Percentiles rank a stretch among this genome's conserved stretches.
Evolutionary conservation across 2,329 filamentous ascomycete genomes (phyloP).

Genomic region (Sclerotinia minor): DNA sequence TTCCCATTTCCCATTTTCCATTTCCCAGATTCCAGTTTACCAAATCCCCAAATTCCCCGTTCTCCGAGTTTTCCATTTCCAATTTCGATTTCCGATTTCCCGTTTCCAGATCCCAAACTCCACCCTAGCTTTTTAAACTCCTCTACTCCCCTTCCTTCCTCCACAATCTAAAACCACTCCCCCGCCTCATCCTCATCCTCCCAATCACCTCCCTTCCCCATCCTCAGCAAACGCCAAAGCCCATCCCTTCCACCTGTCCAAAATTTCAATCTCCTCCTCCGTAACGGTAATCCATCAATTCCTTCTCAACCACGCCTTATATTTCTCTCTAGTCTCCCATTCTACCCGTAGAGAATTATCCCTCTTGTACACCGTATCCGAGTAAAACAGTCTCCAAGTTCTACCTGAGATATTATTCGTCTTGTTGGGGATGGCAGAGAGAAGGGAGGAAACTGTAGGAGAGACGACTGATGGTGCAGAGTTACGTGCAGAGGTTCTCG

Average conservation of each 20-base stretch:
- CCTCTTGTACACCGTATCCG: not conserved
- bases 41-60: too few species aligned
- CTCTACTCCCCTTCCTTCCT: not conserved
- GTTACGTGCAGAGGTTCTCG: too few species aligned
- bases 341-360: not conserved
- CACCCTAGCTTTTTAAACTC: too few species aligned
- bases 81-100: too few species aligned
- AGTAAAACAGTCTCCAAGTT: not conserved
- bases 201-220: not conserved
- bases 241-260: not conserved
- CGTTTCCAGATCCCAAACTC: too few species aligned
- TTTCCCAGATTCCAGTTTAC: too few species aligned
- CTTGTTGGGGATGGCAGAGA: not conserved
- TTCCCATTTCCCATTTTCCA: too few species aligned
- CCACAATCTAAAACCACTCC: too few species aligned
- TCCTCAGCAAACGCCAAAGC: not conserved
- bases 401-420: not conserved
- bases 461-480: not conserved
- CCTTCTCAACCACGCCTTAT: not conserved
- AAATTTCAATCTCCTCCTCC: not conserved
- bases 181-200: not conserved
- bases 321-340: not conserved
- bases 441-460: not conserved
- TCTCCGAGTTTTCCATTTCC: too few species aligned
- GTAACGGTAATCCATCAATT: not conserved